Evolutionary conservation across 495 filamentous ascomycete species (phyloP).

Genomic region (Neurospora sp.): DNA sequence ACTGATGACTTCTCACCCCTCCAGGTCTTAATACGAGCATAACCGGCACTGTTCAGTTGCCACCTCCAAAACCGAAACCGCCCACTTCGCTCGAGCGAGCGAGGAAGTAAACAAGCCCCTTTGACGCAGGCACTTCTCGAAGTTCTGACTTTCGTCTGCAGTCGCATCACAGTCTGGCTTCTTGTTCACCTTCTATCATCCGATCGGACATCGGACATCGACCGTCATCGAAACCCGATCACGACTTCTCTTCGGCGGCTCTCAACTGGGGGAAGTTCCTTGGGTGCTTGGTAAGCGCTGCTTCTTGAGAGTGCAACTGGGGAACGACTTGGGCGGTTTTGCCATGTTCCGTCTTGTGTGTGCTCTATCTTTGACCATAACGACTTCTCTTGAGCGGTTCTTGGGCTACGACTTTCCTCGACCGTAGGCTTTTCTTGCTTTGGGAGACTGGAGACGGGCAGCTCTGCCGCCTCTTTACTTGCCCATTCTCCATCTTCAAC

Average conservation of each 20-base stretch:
- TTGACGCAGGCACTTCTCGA: not conserved
- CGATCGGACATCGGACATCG: not conserved
- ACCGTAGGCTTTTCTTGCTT: no score
- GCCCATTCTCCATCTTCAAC: not conserved
- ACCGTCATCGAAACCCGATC: not conserved
- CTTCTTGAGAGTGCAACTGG: no score
- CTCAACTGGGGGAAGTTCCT: no score
- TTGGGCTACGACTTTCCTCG: no score
- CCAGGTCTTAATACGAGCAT: no score
- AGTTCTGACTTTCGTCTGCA: accelerated
- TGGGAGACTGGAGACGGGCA: not conserved
- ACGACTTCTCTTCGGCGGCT: not conserved
- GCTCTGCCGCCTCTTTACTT: not conserved
- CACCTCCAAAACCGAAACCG: not conserved
- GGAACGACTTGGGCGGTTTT: no score
- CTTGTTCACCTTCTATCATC: not conserved
- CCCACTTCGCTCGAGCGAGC: no score
- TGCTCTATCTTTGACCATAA: no score
- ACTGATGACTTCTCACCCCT: no score
- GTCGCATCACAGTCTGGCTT: not conserved
- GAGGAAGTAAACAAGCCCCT: not conserved
- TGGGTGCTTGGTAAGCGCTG: no score
- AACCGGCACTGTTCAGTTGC: no score
- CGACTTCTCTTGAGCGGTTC: no score
- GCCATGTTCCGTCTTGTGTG: accelerated